Conservation (phyloP, 345 rosid species). For the Arabidopsis suecica region DNA sequence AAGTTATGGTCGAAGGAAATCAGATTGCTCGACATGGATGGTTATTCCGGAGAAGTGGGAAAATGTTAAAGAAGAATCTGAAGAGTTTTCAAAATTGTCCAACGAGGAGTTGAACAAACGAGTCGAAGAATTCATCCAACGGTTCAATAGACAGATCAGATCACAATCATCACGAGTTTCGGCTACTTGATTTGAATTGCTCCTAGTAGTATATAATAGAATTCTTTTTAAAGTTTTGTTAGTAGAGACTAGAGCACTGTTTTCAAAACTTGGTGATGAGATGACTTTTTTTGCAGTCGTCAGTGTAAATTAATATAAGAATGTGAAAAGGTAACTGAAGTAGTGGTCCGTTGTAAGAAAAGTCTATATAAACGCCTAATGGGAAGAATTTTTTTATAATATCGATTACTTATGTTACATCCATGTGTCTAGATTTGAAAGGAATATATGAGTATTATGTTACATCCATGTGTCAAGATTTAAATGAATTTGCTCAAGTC, state of each 20-base stretch:
- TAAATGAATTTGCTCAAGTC: too few species aligned
- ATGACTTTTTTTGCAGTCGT: conserved; percentile 31
- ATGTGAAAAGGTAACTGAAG: not conserved
- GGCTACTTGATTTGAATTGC: conserved; percentile 19
- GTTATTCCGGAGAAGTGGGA: conserved; percentile 39
- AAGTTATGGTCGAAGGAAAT: conserved; percentile 33
- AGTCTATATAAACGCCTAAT: not conserved
- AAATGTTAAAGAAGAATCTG: conserved; percentile 46
- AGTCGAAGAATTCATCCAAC: conserved; percentile 76
- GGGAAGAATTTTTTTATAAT: not conserved
- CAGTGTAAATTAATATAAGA: conserved; percentile 16
- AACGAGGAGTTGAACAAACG: conserved; percentile 72
- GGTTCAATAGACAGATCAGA: conserved; percentile 64
- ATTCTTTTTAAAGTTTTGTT: not conserved
- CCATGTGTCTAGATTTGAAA: not conserved
- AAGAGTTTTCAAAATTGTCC: conserved; percentile 71
- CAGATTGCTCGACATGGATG: conserved; percentile 44
- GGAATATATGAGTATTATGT: too few species aligned
- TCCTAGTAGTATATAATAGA: not conserved
- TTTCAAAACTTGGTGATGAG: conserved; percentile 1
- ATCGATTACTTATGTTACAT: not conserved
- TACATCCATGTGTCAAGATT: not conserved
- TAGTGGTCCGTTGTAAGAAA: not conserved
- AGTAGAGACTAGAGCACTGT: not conserved
- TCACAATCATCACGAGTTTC: conserved; percentile 49